Conservation (phyloP, 345 rosid species). For the Pistacia integerrima region DNA sequence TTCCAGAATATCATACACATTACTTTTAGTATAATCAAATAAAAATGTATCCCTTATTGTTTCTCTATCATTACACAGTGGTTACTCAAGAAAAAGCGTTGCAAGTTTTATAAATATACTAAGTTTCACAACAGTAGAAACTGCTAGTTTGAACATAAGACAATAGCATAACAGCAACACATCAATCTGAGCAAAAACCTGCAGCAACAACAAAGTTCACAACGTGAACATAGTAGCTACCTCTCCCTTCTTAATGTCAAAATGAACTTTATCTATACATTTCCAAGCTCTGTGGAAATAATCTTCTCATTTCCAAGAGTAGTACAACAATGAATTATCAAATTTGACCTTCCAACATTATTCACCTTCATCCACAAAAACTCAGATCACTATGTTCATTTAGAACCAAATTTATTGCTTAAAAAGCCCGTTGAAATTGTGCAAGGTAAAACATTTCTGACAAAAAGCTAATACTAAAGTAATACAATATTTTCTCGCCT, state of each 20-base stretch:
- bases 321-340: background rate
- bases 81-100: background rate
- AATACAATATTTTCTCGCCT: background rate
- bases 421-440: too few relatives aligned
- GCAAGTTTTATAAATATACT: background rate
- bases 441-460: background rate
- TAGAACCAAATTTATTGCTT: too few relatives aligned
- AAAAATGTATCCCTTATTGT: background rate
- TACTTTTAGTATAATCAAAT: background rate
- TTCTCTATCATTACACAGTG: background rate
- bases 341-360: background rate
- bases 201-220: background rate
- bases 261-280: background rate
- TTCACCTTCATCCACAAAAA: background rate
- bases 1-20: background rate
- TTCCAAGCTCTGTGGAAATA: background rate
- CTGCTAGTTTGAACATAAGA: background rate
- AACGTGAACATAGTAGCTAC: background rate
- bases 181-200: background rate
- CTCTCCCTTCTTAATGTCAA: background rate
- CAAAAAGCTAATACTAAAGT: background rate
- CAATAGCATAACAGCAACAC: background rate
- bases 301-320: background rate
- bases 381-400: background rate
- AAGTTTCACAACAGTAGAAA: background rate